phyloP scores from a whole-genome alignment of 2,329 filamentous ascomycete genomes.

The Stylonectria norvegica region DNA sequence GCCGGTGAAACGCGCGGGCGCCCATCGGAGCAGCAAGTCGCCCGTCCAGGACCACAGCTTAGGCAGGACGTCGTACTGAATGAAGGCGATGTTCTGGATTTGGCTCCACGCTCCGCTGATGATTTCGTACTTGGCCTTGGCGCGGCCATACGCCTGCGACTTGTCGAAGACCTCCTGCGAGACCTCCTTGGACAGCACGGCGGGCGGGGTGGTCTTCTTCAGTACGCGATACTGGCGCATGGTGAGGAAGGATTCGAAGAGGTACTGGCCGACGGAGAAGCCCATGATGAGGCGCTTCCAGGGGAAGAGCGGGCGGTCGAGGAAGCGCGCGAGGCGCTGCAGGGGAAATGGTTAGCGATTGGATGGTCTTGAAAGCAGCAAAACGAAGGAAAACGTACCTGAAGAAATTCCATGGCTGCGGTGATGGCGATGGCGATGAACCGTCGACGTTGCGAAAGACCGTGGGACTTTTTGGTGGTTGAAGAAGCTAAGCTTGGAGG shows the following conservation, averaged over 20 bases:
- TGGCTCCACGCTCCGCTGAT: conserved; percentile 79
- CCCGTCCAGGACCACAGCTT: conserved; percentile 86
- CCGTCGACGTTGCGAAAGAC: conserved; percentile 20
- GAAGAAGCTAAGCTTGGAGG: conserved; percentile 9
- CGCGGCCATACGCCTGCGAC: conserved; percentile 91
- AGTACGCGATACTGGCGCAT: conserved; percentile 87
- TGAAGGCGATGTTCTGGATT: conserved; percentile 82
- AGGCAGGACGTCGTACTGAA: conserved; percentile 87
- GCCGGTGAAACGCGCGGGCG: conserved; percentile 75
- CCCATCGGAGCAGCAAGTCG: conserved; percentile 66
- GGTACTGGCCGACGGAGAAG: conserved; percentile 88
- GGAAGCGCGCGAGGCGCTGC: conserved; percentile 73
- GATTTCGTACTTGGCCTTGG: conserved; percentile 88
- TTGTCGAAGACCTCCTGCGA: conserved; percentile 90
- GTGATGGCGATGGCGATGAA: conserved; percentile 16
- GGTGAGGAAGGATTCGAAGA: conserved; percentile 86
- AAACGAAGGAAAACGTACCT: conserved; percentile 31
- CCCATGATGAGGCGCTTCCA: conserved; percentile 97
- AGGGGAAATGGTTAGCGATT: conserved; percentile 15
- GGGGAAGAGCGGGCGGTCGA: conserved; percentile 89
- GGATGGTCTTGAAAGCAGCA: not conserved
- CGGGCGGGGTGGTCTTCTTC: conserved; percentile 73
- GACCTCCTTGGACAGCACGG: conserved; percentile 84
- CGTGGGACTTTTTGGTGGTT: conserved; percentile 7
- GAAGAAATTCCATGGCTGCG: conserved; percentile 45